Percentiles rank a stretch among this genome's conserved stretches.
phyloP scores from a whole-genome alignment of 257 asterid species.

The Ligustrum vulgare region DNA sequence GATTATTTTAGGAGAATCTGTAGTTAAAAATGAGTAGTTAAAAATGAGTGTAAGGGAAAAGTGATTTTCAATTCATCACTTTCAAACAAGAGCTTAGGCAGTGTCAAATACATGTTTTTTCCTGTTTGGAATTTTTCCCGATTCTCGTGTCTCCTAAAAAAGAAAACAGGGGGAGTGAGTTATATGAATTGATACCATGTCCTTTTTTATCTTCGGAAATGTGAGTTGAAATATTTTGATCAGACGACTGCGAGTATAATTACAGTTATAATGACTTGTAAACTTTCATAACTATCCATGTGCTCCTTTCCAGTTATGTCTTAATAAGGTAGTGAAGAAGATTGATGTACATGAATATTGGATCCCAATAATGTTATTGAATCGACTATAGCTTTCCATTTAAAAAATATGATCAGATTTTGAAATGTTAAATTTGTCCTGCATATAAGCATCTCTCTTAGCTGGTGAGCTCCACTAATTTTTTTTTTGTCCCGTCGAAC shows the following conservation, averaged over 20 bases:
- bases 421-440: background rate
- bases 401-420: background rate
- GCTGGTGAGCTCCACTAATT: background rate
- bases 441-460: background rate
- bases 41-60: no score
- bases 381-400: background rate
- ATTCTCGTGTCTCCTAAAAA: background rate
- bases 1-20: no score
- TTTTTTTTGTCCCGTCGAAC: background rate
- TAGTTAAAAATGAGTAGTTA: no score
- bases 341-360: background rate
- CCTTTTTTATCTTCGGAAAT: background rate
- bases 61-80: no score
- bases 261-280: background rate
- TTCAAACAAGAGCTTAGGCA: background rate
- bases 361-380: background rate
- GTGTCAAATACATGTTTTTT: background rate
- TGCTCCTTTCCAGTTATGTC: background rate
- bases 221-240: background rate
- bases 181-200: background rate
- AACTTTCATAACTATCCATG: background rate
- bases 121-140: background rate
- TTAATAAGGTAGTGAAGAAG: background rate
- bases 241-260: background rate
- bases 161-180: background rate